Evolutionary conservation across 345 rosid species (phyloP), one percentile per base, ranked within the genome.

Genomic region (Cardamine occulta): DNA sequence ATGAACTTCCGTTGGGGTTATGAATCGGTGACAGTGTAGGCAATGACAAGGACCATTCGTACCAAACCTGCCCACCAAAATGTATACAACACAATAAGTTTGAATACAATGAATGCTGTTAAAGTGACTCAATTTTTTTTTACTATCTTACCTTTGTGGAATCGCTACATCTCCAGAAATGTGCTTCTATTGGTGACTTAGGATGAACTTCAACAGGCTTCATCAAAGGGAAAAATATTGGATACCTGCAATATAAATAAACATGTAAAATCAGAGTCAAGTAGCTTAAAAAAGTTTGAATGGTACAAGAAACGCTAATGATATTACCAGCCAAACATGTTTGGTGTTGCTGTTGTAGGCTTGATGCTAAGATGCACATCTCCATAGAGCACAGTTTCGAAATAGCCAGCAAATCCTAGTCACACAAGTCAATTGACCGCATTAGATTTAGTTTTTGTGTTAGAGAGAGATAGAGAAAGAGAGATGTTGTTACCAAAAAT

Each of bases 341-440:
- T 82, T 57, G 96, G 89, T 29, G 97, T 93, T 60, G 90, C 85
- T 14, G 69, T 83, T 31, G 88, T 82, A 67, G 94, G 97, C 65
- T 91, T 94, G 59, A 80, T 91, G 51, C 98, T 90, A 19, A 93
- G 83, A 85, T 80, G 88, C 28, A 93, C 88, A 72, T 93, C 97
- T 77, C 82, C 78, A 81, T 90, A 88, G 8, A 93, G 89, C 11
- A 40, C 72, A 12, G 93, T 86, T 77, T 90, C 86, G 54, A 90
- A 93, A 53, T 89, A 90, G 49, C 98, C 96, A 81, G 90, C 97
- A 81, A 93, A 90, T 62, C 95, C 98, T 90, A 66, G 53, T 75
- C 49, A 55, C 40, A 29, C 8, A 68, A 24, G 34, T 35, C 51
- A 54, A 62, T 7, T n/a, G n/a, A 8, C 7, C 14, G 7, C 32